Percentiles rank a stretch among this genome's conserved stretches.
Evolutionary conservation across 306 rosid genomes (phyloP).

Genomic region (Corylus avellana): DNA sequence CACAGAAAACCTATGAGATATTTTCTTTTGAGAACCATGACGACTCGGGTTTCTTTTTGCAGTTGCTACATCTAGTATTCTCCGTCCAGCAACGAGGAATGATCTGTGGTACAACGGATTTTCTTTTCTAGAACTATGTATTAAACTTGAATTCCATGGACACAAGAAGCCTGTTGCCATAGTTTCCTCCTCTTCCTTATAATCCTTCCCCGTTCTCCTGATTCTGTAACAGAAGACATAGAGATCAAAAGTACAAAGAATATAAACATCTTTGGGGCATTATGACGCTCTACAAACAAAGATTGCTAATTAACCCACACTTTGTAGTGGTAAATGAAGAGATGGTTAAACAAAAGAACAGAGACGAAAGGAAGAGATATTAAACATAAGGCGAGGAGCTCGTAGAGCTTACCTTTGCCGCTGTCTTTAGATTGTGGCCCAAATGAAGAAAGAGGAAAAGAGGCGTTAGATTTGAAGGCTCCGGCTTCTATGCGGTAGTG

Average conservation of each 20-base stretch:
- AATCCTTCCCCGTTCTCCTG: conserved; percentile 19
- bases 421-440: neutral
- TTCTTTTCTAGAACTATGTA: conserved; percentile 17
- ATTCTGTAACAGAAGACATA: conserved; percentile 8
- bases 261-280: neutral
- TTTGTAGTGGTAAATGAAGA: neutral
- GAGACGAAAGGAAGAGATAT: neutral
- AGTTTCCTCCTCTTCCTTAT: conserved; percentile 6
- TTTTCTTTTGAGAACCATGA: conserved; percentile 3
- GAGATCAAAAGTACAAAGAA: neutral
- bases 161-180: conserved; percentile 41
- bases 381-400: neutral
- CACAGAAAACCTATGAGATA: conserved; percentile 29
- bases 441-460: neutral
- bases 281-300: neutral
- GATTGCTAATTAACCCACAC: neutral
- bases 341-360: neutral
- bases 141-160: conserved; percentile 31
- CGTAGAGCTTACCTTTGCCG: neutral
- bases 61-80: conserved; percentile 20
- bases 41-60: conserved; percentile 10
- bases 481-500: no score
- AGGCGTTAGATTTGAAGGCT: neutral
- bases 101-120: conserved; percentile 13
- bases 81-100: conserved; percentile 30